phyloP scores from a whole-genome alignment of 805 yeast genomes.

The Blastobotrys terrestris region DNA sequence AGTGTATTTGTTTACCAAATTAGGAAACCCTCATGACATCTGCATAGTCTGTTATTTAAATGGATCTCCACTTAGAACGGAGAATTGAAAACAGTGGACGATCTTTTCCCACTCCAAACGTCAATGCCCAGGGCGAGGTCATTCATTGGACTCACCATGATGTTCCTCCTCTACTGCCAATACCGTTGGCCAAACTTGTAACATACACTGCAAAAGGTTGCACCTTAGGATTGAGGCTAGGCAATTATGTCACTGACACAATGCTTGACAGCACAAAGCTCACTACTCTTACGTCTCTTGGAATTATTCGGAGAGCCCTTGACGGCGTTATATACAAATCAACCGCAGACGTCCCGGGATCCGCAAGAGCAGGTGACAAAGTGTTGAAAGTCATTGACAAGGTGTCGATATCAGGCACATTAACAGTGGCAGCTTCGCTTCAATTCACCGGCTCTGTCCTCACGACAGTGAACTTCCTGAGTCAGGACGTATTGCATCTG shows the following conservation, averaged over 20 bases:
- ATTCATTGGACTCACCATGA: background rate
- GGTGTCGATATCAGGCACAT: constrained; percentile 24
- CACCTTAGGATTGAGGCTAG: constrained; percentile 25
- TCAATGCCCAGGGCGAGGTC: background rate
- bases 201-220: constrained; percentile 24
- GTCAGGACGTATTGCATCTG: constrained; percentile 29
- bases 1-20: background rate
- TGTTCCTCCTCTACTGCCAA: constrained; percentile 22
- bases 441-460: constrained; percentile 24
- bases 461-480: constrained; percentile 18
- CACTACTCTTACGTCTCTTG: constrained; percentile 23
- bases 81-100: background rate
- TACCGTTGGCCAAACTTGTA: constrained; percentile 22
- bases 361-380: constrained; percentile 20
- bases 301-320: constrained; percentile 24
- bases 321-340: constrained; percentile 27
- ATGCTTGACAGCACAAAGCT: constrained; percentile 23
- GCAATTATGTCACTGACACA: constrained; percentile 25
- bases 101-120: background rate
- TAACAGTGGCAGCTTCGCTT: constrained; percentile 25
- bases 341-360: constrained; percentile 26
- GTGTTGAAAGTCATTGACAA: constrained; percentile 21
- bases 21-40: background rate
- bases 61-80: background rate
- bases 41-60: background rate